A percentile compares a stretch with the other conserved stretches of the same genome.
phyloP scores from a whole-genome alignment of 2,329 filamentous ascomycete species.

The Coniochaeta prunicola region DNA sequence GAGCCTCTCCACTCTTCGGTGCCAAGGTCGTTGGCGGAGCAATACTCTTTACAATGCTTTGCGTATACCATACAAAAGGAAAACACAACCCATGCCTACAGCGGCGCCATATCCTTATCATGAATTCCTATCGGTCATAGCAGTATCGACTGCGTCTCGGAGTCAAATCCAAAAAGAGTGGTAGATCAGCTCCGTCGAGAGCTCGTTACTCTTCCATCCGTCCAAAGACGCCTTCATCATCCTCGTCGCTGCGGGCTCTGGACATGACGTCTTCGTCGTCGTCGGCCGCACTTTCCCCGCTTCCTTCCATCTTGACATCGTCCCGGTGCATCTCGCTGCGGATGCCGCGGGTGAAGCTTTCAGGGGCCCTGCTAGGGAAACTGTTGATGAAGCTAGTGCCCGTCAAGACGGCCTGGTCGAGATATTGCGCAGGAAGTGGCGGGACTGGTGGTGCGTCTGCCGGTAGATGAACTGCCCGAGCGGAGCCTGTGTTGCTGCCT shows the following conservation, averaged over 20 bases:
- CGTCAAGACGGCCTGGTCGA: constrained; percentile 55
- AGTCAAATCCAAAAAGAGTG: constrained; percentile 1
- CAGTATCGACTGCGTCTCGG: background rate
- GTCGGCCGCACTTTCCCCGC: constrained; percentile 54
- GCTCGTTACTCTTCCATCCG: constrained; percentile 77
- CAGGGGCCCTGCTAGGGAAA: constrained; percentile 52
- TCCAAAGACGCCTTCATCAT: constrained; percentile 93
- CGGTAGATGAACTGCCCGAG: constrained; percentile 52
- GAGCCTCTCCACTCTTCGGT: constrained; percentile 57
- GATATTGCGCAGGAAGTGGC: constrained; percentile 73
- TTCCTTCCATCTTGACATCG: constrained; percentile 64
- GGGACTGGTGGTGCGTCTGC: constrained; percentile 81
- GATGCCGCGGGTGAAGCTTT: constrained; percentile 60
- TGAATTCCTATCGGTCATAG: constrained; percentile 10
- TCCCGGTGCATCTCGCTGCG: constrained; percentile 47
- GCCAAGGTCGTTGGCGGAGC: constrained; percentile 59
- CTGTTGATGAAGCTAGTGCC: constrained; percentile 56
- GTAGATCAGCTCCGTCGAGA: background rate
- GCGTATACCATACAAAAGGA: constrained; percentile 42
- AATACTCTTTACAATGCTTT: constrained; percentile 38
- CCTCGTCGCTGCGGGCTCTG: constrained; percentile 69
- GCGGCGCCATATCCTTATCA: constrained; percentile 13
- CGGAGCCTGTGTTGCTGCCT: constrained; percentile 61
- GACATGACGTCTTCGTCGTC: constrained; percentile 61
- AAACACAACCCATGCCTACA: constrained; percentile 14